phyloP scores from a whole-genome alignment of 2,329 filamentous ascomycete species.

The Exophiala oligosperma region DNA sequence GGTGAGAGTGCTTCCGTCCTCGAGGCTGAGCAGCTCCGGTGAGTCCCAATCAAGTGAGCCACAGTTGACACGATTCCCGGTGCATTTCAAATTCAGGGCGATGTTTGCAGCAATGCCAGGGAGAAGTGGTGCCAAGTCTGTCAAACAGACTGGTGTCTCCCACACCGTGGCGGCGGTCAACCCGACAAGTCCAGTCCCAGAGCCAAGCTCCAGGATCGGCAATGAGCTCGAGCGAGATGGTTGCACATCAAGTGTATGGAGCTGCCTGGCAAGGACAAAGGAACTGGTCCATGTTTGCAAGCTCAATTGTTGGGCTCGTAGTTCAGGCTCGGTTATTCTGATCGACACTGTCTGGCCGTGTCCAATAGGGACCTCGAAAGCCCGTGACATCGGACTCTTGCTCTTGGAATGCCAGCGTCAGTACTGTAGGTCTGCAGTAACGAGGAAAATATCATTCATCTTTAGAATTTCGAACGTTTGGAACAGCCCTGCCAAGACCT shows the following conservation, averaged over 20 bases:
- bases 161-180: constrained; percentile 77
- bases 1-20: constrained; percentile 9
- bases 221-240: constrained; percentile 3
- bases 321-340: constrained; percentile 76
- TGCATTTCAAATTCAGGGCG: constrained; percentile 61
- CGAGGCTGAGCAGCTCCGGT: constrained; percentile 29
- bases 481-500: too few species aligned
- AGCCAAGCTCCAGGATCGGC: constrained; percentile 72
- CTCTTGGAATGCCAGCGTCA: too few species aligned
- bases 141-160: constrained; percentile 67
- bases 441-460: too few species aligned
- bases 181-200: constrained; percentile 86
- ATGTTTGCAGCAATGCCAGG: constrained; percentile 75
- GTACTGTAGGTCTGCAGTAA: too few species aligned
- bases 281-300: constrained; percentile 95
- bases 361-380: constrained; percentile 57
- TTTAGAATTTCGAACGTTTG: too few species aligned
- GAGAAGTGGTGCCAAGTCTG: constrained; percentile 81
- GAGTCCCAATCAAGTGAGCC: constrained; percentile 44
- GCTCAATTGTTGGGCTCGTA: constrained; percentile 83
- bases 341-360: constrained; percentile 58
- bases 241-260: constrained; percentile 44
- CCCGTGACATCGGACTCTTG: constrained; percentile 51
- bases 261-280: constrained; percentile 75
- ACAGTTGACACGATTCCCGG: constrained; percentile 74